Conservation (phyloP, 2,329 filamentous ascomycete genomes). For the Myrmaecium sp. region DNA sequence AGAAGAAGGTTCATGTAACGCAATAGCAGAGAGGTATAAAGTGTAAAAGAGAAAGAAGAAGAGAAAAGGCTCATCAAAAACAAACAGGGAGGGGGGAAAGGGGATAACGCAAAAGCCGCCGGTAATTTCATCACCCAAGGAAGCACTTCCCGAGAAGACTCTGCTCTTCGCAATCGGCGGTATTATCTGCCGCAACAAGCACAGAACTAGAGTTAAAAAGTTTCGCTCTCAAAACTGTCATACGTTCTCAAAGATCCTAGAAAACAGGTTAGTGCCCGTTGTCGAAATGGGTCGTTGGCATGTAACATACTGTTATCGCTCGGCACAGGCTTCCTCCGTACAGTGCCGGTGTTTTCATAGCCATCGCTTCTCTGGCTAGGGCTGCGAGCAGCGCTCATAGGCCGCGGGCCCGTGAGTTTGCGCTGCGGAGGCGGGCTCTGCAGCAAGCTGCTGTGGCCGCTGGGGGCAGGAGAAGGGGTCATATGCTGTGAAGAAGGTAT, state of each 20-base stretch:
- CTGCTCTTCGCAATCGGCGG: too few relatives aligned
- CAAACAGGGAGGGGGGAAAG: too few relatives aligned
- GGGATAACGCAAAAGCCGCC: too few relatives aligned
- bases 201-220: too few relatives aligned
- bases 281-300: neutral
- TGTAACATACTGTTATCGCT: conserved; percentile 10
- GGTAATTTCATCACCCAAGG: too few relatives aligned
- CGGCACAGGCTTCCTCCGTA: conserved; percentile 21
- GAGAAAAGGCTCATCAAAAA: too few relatives aligned
- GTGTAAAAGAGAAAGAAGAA: too few relatives aligned
- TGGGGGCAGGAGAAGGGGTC: conserved; percentile 8
- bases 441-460: conserved; percentile 9
- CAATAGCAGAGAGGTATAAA: too few relatives aligned
- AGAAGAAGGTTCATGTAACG: too few relatives aligned
- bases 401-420: conserved; percentile 32
- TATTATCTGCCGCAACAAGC: too few relatives aligned
- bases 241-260: neutral
- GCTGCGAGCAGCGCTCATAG: conserved; percentile 25
- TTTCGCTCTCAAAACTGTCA: conserved; percentile 19
- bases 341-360: conserved; percentile 44
- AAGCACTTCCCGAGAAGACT: too few relatives aligned
- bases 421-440: conserved; percentile 21
- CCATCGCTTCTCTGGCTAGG: conserved; percentile 30
- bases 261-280: neutral
- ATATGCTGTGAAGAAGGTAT: conserved; percentile 2